Base-by-base conservation (phyloP, 2,329 filamentous ascomycete genomes). In the Acephala macrosclerotiorum region DNA sequence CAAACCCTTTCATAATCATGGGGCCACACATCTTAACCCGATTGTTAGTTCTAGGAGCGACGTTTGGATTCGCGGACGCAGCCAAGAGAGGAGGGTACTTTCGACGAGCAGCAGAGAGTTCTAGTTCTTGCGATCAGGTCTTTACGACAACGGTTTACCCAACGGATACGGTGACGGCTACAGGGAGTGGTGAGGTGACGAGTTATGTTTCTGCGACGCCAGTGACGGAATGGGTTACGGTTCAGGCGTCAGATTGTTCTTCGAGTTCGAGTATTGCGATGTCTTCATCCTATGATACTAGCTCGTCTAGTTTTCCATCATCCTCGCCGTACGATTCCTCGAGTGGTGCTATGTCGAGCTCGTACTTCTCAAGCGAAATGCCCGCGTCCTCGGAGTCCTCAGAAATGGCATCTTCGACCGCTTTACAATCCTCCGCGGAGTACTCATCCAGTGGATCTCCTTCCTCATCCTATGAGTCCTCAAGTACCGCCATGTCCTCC, bases 21-120 rank as follows among this genome's bases (percentile, higher is more conserved):
- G 38, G 26, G 12, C 58, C 35, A 14, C 25, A 53, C 40, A 29
- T 38, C 8, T 51, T 63, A 7, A 9, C 42, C 8, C 53, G 49
- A 14, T 38, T 63, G 22, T 25, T 63, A 9, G 20, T 58, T 20
- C 42, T 58, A 8, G 38, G 51, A 22, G 16, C 51, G 11, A 20
- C 36, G 26, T 26, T 45, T 33, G 33, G 57, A 42, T 56, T 42
- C 40, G 12, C 55, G n/a, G 45, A 58, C 55, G 61, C 56, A 22
- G 60, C 61, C 1, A 49, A 14, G 11, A 25, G 20, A 14, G n/a
- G 7, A n/a, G 45, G n/a, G 8, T 49, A 20, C 12, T 49, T 22
- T 49, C 45, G 45, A 22, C n/a, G 45, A 22, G 45, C 45, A n/a
- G 45, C n/a, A 12, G n/a, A 18, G 11, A 20, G 18, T 22, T 47